Conservation (phyloP, 2,329 filamentous ascomycete genomes). For the Neopestalotiopsis rosae region DNA sequence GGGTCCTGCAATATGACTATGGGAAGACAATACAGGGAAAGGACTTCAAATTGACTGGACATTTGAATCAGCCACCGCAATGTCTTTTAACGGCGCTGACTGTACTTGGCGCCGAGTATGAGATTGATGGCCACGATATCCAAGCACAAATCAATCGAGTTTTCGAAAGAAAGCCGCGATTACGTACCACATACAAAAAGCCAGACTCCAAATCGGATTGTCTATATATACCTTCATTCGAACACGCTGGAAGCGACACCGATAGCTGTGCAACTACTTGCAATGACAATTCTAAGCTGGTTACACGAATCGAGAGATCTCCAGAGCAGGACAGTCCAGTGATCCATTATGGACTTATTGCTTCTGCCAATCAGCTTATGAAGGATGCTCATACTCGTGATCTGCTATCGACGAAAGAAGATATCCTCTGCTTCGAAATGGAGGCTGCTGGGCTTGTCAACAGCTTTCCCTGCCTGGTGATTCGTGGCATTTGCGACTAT, state of each 20-base stretch:
- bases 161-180: conserved; percentile 32
- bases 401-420: conserved; percentile 21
- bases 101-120: conserved; percentile 31
- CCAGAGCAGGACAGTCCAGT: conserved; percentile 27
- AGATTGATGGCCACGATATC: conserved; percentile 28
- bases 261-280: conserved; percentile 24
- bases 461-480: conserved; percentile 15
- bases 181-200: conserved; percentile 27
- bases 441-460: conserved; percentile 38
- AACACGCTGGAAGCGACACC: conserved; percentile 11
- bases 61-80: conserved; percentile 18
- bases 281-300: background rate
- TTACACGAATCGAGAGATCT: background rate
- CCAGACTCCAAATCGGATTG: conserved; percentile 32
- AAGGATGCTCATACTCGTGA: conserved; percentile 34
- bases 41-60: conserved; percentile 22
- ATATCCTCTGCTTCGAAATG: conserved; percentile 37
- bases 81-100: conserved; percentile 19
- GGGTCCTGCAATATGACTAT: conserved; percentile 39
- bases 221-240: conserved; percentile 29
- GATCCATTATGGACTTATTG: conserved; percentile 42
- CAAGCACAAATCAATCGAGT: conserved; percentile 36
- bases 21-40: conserved; percentile 31
- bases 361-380: conserved; percentile 38
- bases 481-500: conserved; percentile 36